A percentile compares a stretch with the other conserved stretches of the same genome.
These are phyloP conservation scores for Monosporascus sp. DNA, from an alignment of 2,329 filamentous ascomycete genomes.

Conservation along the genomic window DNA sequence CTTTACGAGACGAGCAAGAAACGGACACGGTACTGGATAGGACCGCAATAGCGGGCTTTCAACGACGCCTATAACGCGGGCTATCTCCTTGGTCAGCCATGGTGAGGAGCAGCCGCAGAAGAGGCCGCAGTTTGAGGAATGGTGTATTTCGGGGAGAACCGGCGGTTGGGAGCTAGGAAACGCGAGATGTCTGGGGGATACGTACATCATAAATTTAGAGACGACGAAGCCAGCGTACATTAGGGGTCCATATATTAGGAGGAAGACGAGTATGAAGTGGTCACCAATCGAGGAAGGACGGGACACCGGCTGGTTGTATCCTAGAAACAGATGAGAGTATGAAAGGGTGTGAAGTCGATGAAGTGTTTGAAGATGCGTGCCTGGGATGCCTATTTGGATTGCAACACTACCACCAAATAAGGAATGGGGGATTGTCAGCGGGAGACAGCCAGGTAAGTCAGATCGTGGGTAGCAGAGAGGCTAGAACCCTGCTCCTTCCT, in stretches of 20 bases:
- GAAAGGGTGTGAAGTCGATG: neutral
- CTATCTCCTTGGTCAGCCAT: neutral
- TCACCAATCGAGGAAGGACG: neutral
- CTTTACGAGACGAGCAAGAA: neutral
- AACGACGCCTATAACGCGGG: neutral
- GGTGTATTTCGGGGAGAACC: neutral
- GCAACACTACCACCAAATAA: constrained; percentile 3
- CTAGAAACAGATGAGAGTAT: neutral
- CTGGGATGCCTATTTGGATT: constrained; percentile 5
- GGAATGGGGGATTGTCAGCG: constrained; percentile 7
- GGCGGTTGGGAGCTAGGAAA: constrained; percentile 3
- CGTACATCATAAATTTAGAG: neutral
- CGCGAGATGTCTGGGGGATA: neutral
- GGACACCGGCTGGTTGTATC: neutral
- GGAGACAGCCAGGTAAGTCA: constrained; percentile 1
- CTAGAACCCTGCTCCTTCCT: constrained; percentile 24
- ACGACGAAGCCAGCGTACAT: too few species aligned
- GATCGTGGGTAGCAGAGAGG: constrained; percentile 12
- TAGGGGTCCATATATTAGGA: too few species aligned
- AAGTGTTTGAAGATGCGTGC: constrained; percentile 7
- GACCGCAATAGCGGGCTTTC: neutral
- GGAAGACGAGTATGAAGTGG: too few species aligned
- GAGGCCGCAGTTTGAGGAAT: neutral
- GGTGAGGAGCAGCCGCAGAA: neutral
- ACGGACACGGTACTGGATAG: neutral